These are phyloP conservation scores for Echinosophora koreensis DNA, from an alignment of 306 rosid genomes.

Conservation along the genomic window DNA sequence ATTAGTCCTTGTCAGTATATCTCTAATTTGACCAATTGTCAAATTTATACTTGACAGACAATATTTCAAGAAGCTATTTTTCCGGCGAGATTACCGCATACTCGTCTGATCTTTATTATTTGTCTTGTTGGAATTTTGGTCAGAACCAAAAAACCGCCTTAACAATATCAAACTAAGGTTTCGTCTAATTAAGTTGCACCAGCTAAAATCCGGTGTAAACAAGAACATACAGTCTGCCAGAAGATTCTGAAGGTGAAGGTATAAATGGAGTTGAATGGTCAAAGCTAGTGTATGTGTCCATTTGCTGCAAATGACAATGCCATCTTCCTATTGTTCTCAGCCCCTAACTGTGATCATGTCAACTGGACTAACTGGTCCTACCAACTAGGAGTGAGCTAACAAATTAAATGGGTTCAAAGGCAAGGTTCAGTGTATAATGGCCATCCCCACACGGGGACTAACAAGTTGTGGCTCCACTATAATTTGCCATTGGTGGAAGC, in stretches of 20 bases:
- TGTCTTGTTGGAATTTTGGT: too few species aligned
- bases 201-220: too few species aligned
- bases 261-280: slow-evolving; percentile 22
- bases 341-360: neutral
- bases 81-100: too few species aligned
- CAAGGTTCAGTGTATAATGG: slow-evolving; percentile 1
- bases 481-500: neutral
- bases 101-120: too few species aligned
- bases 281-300: neutral
- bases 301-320: neutral
- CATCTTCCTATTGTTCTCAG: neutral
- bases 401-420: slow-evolving; percentile 25
- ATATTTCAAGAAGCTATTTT: too few species aligned
- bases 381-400: slow-evolving; percentile 7
- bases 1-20: too few species aligned
- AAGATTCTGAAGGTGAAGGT: neutral
- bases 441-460: neutral
- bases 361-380: slow-evolving; percentile 19
- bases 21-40: too few species aligned
- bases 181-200: too few species aligned
- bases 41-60: too few species aligned
- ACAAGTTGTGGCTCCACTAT: neutral
- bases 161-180: too few species aligned
- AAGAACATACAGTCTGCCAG: neutral
- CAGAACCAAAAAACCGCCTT: too few species aligned